These are phyloP conservation scores for Cardamine occulta DNA, from an alignment of 345 rosid species.

Conservation along the genomic window DNA sequence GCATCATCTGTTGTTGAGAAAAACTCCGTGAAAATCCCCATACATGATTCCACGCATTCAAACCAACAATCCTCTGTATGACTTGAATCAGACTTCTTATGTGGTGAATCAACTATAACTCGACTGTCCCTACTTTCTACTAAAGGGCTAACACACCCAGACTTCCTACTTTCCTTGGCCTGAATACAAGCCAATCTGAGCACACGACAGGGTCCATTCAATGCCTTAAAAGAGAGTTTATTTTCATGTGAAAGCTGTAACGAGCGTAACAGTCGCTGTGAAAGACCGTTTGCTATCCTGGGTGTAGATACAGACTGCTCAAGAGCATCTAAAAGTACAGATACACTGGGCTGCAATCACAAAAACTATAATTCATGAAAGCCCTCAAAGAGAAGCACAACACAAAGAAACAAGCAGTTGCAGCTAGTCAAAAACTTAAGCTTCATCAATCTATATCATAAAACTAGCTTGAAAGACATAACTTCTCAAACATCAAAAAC, in stretches of 20 bases:
- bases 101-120: conserved; percentile 39
- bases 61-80: conserved; percentile 53
- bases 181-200: conserved; percentile 78
- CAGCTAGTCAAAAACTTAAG: neutral
- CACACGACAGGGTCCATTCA: conserved; percentile 72
- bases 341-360: conserved; percentile 74
- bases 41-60: conserved; percentile 64
- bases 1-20: conserved; percentile 63
- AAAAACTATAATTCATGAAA: neutral
- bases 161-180: conserved; percentile 65
- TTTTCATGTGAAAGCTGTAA: conserved; percentile 72
- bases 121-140: conserved; percentile 39
- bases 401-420: conserved; percentile 4
- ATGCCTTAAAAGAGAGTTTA: conserved; percentile 66
- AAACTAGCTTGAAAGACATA: neutral
- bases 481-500: neutral
- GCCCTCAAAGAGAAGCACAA: conserved; percentile 3
- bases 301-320: conserved; percentile 80
- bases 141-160: conserved; percentile 36
- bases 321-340: conserved; percentile 84
- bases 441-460: neutral
- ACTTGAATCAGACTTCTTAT: conserved; percentile 45
- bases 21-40: conserved; percentile 67
- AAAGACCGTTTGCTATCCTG: conserved; percentile 64
- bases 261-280: conserved; percentile 66